Evolutionary conservation across 2,329 filamentous ascomycete species (phyloP).

Genomic region (Diaporthe batatas): DNA sequence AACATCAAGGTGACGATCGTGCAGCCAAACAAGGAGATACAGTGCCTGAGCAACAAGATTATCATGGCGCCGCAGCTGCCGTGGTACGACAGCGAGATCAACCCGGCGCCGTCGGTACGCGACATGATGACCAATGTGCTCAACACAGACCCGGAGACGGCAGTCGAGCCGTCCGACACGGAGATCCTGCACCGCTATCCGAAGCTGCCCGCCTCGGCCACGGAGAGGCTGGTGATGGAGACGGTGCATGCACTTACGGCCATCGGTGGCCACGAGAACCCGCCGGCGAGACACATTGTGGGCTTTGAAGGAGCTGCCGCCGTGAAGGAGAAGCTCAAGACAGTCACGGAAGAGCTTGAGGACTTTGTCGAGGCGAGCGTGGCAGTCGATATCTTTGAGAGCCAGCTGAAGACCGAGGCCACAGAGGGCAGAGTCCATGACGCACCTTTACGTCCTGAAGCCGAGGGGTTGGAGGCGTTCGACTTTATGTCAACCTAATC

Average conservation of each 20-base stretch:
- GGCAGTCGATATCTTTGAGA: constrained; percentile 82
- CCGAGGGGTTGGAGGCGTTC: constrained; percentile 24
- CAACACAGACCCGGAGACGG: constrained; percentile 79
- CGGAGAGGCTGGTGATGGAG: constrained; percentile 83
- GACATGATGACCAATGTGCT: constrained; percentile 86
- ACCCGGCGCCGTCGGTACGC: constrained; percentile 83
- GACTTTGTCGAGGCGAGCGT: constrained; percentile 94
- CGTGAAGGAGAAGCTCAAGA: constrained; percentile 96
- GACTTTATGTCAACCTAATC: constrained; percentile 31
- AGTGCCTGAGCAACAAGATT: constrained; percentile 87
- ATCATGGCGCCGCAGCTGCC: constrained; percentile 84
- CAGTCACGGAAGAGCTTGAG: constrained; percentile 94
- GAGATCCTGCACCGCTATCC: constrained; percentile 79
- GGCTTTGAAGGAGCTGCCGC: constrained; percentile 88
- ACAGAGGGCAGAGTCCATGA: constrained; percentile 55
- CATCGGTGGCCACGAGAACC: constrained; percentile 96
- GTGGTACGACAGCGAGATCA: constrained; percentile 73
- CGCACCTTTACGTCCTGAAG: constrained; percentile 41
- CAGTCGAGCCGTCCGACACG: constrained; percentile 51
- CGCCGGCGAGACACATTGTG: constrained; percentile 93
- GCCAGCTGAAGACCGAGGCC: constrained; percentile 66
- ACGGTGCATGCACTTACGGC: constrained; percentile 92
- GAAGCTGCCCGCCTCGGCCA: constrained; percentile 74
- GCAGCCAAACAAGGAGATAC: constrained; percentile 94
- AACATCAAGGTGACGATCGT: constrained; percentile 97